Conservation (phyloP, 2,329 filamentous ascomycete genomes). For the Zymoseptoria pseudotritici region DNA sequence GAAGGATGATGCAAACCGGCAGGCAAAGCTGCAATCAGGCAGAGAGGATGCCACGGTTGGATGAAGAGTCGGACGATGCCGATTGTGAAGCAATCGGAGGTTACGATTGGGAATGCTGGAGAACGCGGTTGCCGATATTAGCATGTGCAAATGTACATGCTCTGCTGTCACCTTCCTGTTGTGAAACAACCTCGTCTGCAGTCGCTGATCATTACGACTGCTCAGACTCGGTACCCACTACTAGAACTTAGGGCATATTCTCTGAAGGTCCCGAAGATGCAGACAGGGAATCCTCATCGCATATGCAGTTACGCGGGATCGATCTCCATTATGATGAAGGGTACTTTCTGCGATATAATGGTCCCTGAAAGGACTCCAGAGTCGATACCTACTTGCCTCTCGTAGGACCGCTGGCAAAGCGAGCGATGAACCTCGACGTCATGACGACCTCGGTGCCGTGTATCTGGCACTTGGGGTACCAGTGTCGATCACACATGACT, state of each 20-base stretch:
- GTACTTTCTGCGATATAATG: too few species aligned
- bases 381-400: not conserved
- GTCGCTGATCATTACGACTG: not conserved
- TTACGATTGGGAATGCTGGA: not conserved
- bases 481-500: not conserved
- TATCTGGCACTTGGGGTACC: not conserved
- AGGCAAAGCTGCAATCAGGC: not conserved
- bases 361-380: too few species aligned
- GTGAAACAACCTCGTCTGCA: not conserved
- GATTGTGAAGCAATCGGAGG: not conserved
- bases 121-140: not conserved
- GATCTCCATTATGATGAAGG: too few species aligned
- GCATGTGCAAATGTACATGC: not conserved
- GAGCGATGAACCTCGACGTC: too few species aligned
- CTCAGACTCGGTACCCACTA: not conserved
- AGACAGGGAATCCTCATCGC: not conserved
- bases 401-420: too few species aligned
- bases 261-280: too few species aligned
- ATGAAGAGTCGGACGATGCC: not conserved
- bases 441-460: not conserved
- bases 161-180: not conserved
- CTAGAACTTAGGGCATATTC: too few species aligned
- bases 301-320: not conserved
- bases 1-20: not conserved
- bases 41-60: too few species aligned